Conservation (phyloP, 2,329 filamentous ascomycete genomes). For the Pestalotiopsis sp. region DNA sequence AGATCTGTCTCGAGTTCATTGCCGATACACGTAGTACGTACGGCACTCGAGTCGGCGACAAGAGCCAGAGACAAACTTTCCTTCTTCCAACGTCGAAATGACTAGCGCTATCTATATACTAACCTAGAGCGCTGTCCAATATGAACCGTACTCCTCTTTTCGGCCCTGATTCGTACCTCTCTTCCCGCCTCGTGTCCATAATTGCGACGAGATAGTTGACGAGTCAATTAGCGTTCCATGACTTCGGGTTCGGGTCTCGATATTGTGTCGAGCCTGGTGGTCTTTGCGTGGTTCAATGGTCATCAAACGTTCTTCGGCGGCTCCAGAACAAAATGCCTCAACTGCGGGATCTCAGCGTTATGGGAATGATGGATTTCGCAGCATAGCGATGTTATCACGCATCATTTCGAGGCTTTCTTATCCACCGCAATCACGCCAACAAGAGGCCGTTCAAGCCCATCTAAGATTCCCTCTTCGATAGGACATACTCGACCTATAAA, state of each 20-base stretch:
- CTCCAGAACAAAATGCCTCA: not conserved
- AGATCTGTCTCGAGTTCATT: not conserved
- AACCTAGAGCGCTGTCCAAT: not conserved
- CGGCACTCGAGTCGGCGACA: not conserved
- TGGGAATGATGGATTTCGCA: not conserved
- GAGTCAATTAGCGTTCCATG: not conserved
- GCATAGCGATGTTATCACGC: not conserved
- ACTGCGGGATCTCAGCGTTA: not conserved
- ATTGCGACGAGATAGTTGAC: not conserved
- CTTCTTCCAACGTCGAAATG: not conserved
- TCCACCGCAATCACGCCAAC: too few species aligned
- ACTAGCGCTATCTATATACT: not conserved
- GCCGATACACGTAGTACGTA: not conserved
- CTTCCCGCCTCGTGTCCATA: not conserved
- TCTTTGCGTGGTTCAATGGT: not conserved
- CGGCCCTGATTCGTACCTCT: not conserved
- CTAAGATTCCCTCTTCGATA: too few species aligned
- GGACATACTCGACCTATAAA: not conserved
- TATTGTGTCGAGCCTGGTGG: not conserved
- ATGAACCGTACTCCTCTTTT: not conserved
- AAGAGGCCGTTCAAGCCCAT: too few species aligned
- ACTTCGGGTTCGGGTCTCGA: not conserved
- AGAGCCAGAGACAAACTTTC: not conserved
- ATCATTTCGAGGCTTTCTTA: not conserved
- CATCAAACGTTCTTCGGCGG: not conserved